phyloP scores from a whole-genome alignment of 2,329 filamentous ascomycete species.

The Chaetomium olivaceum region DNA sequence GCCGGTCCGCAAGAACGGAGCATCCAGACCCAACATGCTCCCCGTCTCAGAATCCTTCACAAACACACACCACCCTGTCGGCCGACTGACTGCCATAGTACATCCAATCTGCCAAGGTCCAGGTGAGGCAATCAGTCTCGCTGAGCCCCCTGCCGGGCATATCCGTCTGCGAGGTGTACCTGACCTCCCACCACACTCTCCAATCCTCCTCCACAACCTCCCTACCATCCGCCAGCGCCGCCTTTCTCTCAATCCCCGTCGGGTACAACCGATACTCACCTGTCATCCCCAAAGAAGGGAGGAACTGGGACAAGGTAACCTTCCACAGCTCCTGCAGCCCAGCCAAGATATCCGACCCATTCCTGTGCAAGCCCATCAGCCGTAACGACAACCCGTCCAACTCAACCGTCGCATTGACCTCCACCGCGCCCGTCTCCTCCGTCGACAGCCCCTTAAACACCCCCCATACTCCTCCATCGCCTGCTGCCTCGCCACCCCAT shows the following conservation, averaged over 20 bases:
- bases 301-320: background rate
- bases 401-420: background rate
- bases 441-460: background rate
- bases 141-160: slow-evolving; percentile 4
- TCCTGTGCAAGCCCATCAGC: slow-evolving; percentile 1
- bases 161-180: background rate
- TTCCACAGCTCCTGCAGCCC: background rate
- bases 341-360: slow-evolving; percentile 1
- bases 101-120: slow-evolving; percentile 31
- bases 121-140: slow-evolving; percentile 8
- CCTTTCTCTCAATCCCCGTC: background rate
- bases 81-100: slow-evolving; percentile 31
- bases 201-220: slow-evolving; percentile 12
- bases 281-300: background rate
- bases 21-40: slow-evolving; percentile 29
- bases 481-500: slow-evolving; percentile 25
- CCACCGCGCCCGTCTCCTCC: background rate
- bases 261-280: background rate
- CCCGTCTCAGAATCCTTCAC: slow-evolving; percentile 27
- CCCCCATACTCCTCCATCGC: slow-evolving; percentile 17
- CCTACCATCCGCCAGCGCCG: background rate
- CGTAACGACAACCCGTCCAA: background rate
- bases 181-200: slow-evolving; percentile 3
- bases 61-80: slow-evolving; percentile 31
- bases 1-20: slow-evolving; percentile 29